Evolutionary conservation across 768 basidiomycete genomes (phyloP), one percentile per base, ranked within the genome.

Genomic region (Leucogyrophana mollusca): DNA sequence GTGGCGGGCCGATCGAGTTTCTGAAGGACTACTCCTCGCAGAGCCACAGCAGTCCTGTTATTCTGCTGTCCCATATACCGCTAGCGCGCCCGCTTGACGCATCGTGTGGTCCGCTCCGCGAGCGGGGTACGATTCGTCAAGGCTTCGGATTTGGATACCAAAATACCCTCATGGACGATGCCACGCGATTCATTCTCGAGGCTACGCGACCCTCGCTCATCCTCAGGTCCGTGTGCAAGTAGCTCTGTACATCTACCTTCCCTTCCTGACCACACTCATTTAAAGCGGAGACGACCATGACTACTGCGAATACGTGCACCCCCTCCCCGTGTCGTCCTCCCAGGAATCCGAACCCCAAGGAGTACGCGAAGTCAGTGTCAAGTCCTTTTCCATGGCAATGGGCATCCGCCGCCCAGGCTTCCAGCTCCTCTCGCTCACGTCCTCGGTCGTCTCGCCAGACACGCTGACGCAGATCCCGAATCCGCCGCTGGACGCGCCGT

Each of bases 231-330:
- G 71, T 54, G 38, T 37, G 7, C n/a, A 37, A 37, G 9, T 22
- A 16, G 18, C 41, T 22, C 24, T 38, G 20, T 47, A 39, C 17
- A 13, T n/a, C 10, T 9, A 43, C 21, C 17, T 37, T 39, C 25
- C 20, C 23, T 41, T 24, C 21, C 54, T 53, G 43, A 53, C 47
- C 39, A 23, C 32, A 46, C 30, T 48, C 34, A 37, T 43, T 34
- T 49, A 38, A 48, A 92, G 90, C 54, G 95, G 91, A 4, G 93
- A 97, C 64, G 94, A 97, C 59, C 94, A 96, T 61, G 95, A 97
- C 57, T 92, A 94, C 53, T 98, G 95, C 65, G 90, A 90, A 69
- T 81, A 83, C 58, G 71, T 72, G 60, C 81, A 85, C 62, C 54
- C 66, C 52, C 60, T 64, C 43, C 47, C 52, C 20, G 53, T 43